These are phyloP conservation scores for Otatea glauca DNA, from an alignment of 176 grass and related monocot species.

Conservation along the genomic window DNA sequence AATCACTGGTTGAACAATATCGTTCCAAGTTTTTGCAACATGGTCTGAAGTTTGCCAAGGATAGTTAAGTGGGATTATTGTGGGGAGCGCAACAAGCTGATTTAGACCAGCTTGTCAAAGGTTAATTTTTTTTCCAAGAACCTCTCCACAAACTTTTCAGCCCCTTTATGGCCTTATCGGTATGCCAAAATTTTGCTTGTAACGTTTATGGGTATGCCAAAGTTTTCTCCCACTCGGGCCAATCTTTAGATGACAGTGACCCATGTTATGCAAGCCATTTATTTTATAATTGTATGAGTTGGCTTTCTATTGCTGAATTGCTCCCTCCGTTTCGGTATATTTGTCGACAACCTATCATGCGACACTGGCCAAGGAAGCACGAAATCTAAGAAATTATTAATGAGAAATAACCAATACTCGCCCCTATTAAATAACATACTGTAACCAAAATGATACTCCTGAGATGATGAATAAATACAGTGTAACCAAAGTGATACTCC, in stretches of 20 bases:
- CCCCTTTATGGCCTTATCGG: not conserved
- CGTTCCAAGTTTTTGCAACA: slow-evolving; percentile 73
- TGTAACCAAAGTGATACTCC: no score
- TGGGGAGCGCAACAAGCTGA: not conserved
- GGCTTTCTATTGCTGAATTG: no score
- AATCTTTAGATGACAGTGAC: not conserved
- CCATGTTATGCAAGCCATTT: not conserved
- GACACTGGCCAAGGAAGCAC: no score
- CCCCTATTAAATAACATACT: no score
- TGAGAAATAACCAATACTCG: no score
- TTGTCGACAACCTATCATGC: no score
- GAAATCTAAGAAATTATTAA: no score
- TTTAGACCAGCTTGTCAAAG: not conserved
- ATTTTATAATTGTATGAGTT: not conserved
- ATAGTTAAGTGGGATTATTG: slow-evolving; percentile 19
- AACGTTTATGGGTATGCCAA: not conserved
- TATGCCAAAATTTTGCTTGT: slow-evolving; percentile 34
- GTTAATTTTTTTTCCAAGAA: not conserved
- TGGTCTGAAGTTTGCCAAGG: slow-evolving; percentile 53
- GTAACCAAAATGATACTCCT: no score
- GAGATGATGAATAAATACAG: no score
- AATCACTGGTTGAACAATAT: slow-evolving; percentile 70
- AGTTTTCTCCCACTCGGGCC: not conserved
- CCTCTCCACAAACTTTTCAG: not conserved
- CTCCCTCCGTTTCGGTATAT: no score